Base-by-base conservation (phyloP, 2,329 filamentous ascomycete species). In the Xylariaceae sp. region DNA sequence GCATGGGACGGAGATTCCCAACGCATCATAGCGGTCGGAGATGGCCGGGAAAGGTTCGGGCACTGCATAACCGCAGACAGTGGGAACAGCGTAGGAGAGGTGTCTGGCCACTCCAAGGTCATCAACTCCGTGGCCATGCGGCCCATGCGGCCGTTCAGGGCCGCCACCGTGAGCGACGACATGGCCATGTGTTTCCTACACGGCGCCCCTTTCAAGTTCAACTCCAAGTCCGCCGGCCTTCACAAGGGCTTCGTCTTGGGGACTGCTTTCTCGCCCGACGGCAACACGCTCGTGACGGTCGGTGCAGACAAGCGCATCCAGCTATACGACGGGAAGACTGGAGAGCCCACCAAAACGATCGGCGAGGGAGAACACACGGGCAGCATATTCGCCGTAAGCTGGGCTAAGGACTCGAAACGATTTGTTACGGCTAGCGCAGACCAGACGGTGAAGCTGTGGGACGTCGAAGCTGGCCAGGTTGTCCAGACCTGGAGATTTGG, bases 1-100 rank as follows among this genome's bases (percentile, higher is more conserved):
- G 90, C 88, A 1, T 98, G 92, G 89, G 92, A 96, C 53, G 90
- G 89, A 37, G 92, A 98, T 61, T 94, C 85, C 40, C 89, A 95
- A 66, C 82, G 92, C 31, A 82, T 98, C 54, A 95, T 96, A 52
- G 92, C 90, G 3, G 90, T 98, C 5, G 92, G 92, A 28, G 85
- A 96, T 50, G 92, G 92, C 32, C 89, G 90, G 55, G 88, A 96
- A 64, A 77, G 87, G 36, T 95, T 87, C 57, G 90, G 90, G 11
- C 85, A 90, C 59, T 94, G 87, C 66, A 88, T 96, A 56, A 95
- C 87, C 18, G 86, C 85, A 47, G 92, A 96, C 62, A 93, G 86
- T 54, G 92, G 92, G 44, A 98, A 98, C 65, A 89, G 81, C 31
- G 89, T 96, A 13, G 92, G 92, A 38, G 90, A 96, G 63, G 85